A percentile compares a stretch with the other conserved stretches of the same genome.
Conservation (phyloP, 1,284 basidiomycete genomes). For the Peniophora sp. region DNA sequence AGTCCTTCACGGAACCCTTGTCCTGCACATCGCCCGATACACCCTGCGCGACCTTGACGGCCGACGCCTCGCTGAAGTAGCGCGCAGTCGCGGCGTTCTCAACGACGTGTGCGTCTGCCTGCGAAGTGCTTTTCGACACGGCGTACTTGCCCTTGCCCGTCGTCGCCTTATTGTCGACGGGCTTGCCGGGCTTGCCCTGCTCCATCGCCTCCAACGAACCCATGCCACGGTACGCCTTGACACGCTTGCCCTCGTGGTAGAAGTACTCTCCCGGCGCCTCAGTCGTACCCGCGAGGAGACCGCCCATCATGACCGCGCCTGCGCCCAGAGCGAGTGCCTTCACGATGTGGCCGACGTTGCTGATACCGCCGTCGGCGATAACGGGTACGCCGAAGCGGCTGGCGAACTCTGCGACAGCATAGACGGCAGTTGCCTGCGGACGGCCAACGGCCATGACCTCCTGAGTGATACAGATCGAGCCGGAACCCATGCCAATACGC, state of each 20-base stretch:
- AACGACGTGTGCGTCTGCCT: conserved; percentile 20
- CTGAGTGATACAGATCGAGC: conserved; percentile 99
- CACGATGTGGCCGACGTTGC: conserved; percentile 96
- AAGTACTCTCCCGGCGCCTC: conserved; percentile 99
- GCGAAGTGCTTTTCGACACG: conserved; percentile 27
- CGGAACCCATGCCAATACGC: conserved; percentile 95
- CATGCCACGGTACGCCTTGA: conserved; percentile 99
- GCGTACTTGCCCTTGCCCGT: conserved; percentile 20
- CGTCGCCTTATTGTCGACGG: conserved; percentile 10
- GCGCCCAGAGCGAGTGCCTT: conserved; percentile 95
- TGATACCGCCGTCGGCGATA: conserved; percentile 96
- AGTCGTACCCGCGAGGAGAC: conserved; percentile 90
- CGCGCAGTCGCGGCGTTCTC: conserved; percentile 96
- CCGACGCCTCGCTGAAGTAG: conserved; percentile 94
- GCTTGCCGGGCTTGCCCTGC: conserved; percentile 51
- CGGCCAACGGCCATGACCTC: conserved; percentile 99
- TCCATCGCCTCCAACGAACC: conserved; percentile 88
- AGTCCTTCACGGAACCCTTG: conserved; percentile 89
- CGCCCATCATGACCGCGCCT: conserved; percentile 98
- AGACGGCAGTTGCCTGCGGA: conserved; percentile 95
- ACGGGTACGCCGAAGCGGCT: conserved; percentile 93
- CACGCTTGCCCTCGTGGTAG: conserved; percentile 96
- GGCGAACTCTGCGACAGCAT: conserved; percentile 92
- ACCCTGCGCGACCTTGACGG: conserved; percentile 96
- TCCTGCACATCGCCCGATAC: conserved; percentile 97